Conservation (phyloP, 306 rosid species). For the Corylus americana region DNA sequence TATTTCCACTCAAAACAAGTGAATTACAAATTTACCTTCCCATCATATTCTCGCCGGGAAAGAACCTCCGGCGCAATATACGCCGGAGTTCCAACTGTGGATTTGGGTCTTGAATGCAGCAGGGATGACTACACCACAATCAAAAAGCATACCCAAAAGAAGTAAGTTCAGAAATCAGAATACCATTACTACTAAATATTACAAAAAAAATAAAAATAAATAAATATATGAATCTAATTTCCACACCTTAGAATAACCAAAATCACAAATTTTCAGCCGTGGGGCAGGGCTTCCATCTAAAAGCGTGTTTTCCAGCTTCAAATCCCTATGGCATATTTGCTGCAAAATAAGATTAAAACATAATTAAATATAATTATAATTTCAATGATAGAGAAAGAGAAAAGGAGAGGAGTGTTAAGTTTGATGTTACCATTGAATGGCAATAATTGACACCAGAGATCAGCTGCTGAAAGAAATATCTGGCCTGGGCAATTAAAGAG, state of each 20-base stretch:
- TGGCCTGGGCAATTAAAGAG: constrained; percentile 44
- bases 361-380: neutral
- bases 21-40: constrained; percentile 42
- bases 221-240: constrained; percentile 9
- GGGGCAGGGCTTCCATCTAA: constrained; percentile 76
- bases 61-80: constrained; percentile 74
- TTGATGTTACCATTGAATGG: constrained; percentile 52
- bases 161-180: neutral
- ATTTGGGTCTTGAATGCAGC: constrained; percentile 67
- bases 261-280: constrained; percentile 66
- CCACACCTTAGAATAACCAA: constrained; percentile 65
- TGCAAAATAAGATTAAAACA: constrained; percentile 23
- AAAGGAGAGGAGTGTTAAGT: neutral
- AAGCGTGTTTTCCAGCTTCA: constrained; percentile 65
- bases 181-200: neutral
- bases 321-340: constrained; percentile 71
- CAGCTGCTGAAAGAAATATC: constrained; percentile 78
- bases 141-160: constrained; percentile 3
- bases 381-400: neutral
- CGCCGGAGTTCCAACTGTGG: constrained; percentile 73
- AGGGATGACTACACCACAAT: constrained; percentile 52
- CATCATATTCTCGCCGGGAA: constrained; percentile 62
- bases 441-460: constrained; percentile 66
- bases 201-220: neutral
- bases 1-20: neutral